Conservation (phyloP, 176 grass and related monocot genomes). For the Alloteropsis semialata region DNA sequence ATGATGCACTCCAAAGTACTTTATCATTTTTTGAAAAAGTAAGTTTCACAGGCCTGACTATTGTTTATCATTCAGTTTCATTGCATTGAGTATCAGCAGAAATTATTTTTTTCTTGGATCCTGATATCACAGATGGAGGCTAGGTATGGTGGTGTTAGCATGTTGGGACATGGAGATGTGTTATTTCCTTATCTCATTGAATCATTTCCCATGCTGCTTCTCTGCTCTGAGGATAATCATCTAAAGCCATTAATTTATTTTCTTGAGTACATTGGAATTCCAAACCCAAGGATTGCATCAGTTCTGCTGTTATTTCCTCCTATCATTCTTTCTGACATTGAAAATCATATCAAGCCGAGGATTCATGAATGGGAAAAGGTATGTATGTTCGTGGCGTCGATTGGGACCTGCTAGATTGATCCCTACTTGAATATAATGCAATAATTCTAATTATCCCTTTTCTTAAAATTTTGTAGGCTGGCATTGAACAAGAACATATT, state of each 20-base stretch:
- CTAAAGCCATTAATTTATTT: constrained; percentile 57
- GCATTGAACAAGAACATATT: constrained; percentile 56
- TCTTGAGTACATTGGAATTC: constrained; percentile 40
- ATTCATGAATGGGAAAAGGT: constrained; percentile 77
- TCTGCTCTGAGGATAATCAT: constrained; percentile 61
- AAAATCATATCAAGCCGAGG: constrained; percentile 71
- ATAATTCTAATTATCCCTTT: constrained; percentile 19
- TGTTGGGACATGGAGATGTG: constrained; percentile 57
- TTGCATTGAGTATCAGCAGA: background rate
- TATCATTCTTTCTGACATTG: constrained; percentile 58
- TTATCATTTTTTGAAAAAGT: constrained; percentile 90
- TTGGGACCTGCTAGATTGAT: background rate
- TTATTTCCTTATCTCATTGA: constrained; percentile 78
- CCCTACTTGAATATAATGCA: constrained; percentile 11
- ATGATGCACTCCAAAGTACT: constrained; percentile 80
- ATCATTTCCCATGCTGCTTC: constrained; percentile 88
- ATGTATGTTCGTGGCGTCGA: constrained; percentile 1
- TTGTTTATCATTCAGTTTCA: constrained; percentile 8
- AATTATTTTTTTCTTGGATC: background rate
- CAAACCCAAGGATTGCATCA: constrained; percentile 37
- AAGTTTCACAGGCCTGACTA: constrained; percentile 8
- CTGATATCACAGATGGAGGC: constrained; percentile 77
- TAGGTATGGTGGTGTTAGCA: constrained; percentile 67
- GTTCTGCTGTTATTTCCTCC: constrained; percentile 75
- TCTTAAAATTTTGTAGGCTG: constrained; percentile 58